Evolutionary conservation across 176 grass and related monocot genomes (phyloP), one percentile per base, ranked within the genome.

Genomic region (Triticum urartu): DNA sequence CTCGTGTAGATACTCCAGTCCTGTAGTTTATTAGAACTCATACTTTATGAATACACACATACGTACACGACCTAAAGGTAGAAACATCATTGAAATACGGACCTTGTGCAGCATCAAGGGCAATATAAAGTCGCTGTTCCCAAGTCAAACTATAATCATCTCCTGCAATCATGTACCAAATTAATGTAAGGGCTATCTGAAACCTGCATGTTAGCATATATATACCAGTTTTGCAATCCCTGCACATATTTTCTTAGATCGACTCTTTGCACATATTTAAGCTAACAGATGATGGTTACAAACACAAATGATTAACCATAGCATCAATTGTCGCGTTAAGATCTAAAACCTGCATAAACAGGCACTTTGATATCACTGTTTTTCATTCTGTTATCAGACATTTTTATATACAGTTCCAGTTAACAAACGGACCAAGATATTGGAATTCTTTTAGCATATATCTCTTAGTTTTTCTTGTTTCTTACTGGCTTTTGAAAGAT

Each of bases 41-140:
- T 42, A 43, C 13, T 60, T 48, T 36, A 28, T 35, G 14, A 78
- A n/a, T 35, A 12, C 43, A 7, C 52, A 61, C 36, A 36, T 15
- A 7, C 20, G 0, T 5, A 72, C n/a, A 24, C 3, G 35, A 69
- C 11, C 5, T 72, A 10, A 72, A 72, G 36, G 33, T 69, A 72
- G 4, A 25, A 11, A 38, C 15, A 14, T 9, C 62, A 32, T 36
- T 52, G 72, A 50, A 72, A 45, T 73, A 3, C 1, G 2, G 2
- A 73, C 70, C 70, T 73, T 73, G 88, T 68, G 78, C 88, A 33
- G 88, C 60, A 45, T 90, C 88, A 60, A 85, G 40, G 63, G 88
- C 88, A 78, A 90, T 86, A 74, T 35, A 77, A 68, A 90, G 83
- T 18, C 88, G 84, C 28, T 86, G 84, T 40, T 68, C 83, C 88